Conservation (phyloP, 306 rosid species). For the Amphicarpaea edgeworthii region DNA sequence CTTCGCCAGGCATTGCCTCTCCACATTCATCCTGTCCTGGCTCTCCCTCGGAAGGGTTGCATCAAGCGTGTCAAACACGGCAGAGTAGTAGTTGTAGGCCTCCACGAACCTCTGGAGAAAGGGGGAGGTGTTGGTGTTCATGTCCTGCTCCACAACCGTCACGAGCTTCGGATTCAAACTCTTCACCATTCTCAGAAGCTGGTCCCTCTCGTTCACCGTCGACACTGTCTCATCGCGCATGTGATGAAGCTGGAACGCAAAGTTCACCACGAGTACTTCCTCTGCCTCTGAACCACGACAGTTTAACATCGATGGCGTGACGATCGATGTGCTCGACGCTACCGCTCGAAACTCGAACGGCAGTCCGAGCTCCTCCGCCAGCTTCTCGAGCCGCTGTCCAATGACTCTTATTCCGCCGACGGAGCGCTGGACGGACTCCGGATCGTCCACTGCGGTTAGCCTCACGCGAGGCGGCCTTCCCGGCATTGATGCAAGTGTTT, state of each 20-base stretch:
- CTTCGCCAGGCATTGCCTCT: constrained; percentile 87
- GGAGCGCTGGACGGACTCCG: constrained; percentile 86
- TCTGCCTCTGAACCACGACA: constrained; percentile 77
- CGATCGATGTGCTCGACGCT: constrained; percentile 65
- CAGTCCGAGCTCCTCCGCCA: constrained; percentile 71
- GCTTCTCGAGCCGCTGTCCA: constrained; percentile 85
- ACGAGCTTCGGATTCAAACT: constrained; percentile 86
- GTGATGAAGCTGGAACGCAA: constrained; percentile 94
- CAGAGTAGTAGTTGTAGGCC: constrained; percentile 80
- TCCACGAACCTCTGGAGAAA: constrained; percentile 78
- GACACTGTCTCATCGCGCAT: constrained; percentile 96
- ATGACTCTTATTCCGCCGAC: constrained; percentile 83
- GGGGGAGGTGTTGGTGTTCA: constrained; percentile 91
- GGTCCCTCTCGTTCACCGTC: constrained; percentile 80
- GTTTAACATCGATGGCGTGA: constrained; percentile 75
- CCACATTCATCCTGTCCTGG: constrained; percentile 92
- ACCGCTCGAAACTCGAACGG: constrained; percentile 82
- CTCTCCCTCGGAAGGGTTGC: constrained; percentile 92
- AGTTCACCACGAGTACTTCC: constrained; percentile 85
- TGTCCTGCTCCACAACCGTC: constrained; percentile 94
- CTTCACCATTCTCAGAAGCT: constrained; percentile 88
- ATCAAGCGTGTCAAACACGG: constrained; percentile 89
- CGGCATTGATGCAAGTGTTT: constrained; percentile 66
- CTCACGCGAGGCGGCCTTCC: constrained; percentile 72
- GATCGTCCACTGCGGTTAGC: constrained; percentile 90